phyloP scores from a whole-genome alignment of 768 basidiomycete species.

The Kwoniella bestiolae region DNA sequence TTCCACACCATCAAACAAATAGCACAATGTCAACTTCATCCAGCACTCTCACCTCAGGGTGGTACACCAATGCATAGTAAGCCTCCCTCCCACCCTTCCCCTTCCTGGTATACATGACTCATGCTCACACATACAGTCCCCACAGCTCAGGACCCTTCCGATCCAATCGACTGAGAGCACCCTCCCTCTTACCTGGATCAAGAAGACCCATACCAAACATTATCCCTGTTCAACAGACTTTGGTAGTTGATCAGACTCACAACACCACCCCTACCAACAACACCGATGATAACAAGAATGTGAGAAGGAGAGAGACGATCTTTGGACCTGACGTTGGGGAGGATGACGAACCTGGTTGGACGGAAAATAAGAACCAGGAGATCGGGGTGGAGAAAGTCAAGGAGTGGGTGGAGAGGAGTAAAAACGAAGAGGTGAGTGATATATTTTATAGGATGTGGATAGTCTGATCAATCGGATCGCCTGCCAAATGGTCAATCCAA shows the following conservation, averaged over 20 bases:
- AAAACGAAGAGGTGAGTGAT: slow-evolving; percentile 76
- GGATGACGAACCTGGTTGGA: slow-evolving; percentile 65
- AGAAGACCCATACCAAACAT: slow-evolving; percentile 3
- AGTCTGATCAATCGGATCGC: no score
- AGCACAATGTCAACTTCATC: background rate
- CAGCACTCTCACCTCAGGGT: slow-evolving; percentile 5
- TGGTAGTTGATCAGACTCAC: slow-evolving; percentile 46
- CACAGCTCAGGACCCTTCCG: slow-evolving; percentile 49
- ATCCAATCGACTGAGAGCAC: slow-evolving; percentile 40
- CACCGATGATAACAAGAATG: slow-evolving; percentile 23
- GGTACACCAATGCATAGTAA: slow-evolving; percentile 30
- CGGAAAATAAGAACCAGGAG: slow-evolving; percentile 39
- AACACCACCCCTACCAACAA: background rate
- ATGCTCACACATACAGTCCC: background rate
- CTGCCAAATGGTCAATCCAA: no score
- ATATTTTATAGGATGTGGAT: no score
- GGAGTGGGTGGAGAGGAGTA: slow-evolving; percentile 72
- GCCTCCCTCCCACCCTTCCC: background rate
- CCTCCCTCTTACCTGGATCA: slow-evolving; percentile 38
- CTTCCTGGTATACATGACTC: no score
- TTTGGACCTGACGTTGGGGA: slow-evolving; percentile 89
- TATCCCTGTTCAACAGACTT: slow-evolving; percentile 41
- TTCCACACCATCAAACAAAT: no score
- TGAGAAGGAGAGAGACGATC: slow-evolving; percentile 73
- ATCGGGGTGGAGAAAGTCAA: slow-evolving; percentile 81